Conservation (phyloP, 75 land plant species). For the Adiantum capillusveneris region DNA sequence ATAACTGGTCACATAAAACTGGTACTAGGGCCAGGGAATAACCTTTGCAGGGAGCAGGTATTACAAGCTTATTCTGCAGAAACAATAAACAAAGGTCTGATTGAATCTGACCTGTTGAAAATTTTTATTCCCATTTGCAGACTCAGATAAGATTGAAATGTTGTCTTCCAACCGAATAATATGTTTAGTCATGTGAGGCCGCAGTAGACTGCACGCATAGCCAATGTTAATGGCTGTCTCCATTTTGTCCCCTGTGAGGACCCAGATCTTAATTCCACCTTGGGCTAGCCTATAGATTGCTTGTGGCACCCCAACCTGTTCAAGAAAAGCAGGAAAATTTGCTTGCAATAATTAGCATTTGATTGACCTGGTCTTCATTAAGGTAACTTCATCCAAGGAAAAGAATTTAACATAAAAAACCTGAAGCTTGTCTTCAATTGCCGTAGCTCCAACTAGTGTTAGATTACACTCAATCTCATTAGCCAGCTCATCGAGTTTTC, state of each 20-base stretch:
- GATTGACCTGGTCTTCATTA: too few relatives aligned
- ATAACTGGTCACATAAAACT: too few relatives aligned
- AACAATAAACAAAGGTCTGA: too few relatives aligned
- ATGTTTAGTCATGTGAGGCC: constrained; percentile 12
- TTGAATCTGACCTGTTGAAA: too few relatives aligned
- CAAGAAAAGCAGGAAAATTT: neutral
- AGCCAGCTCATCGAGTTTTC: constrained; percentile 12
- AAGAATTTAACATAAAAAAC: too few relatives aligned
- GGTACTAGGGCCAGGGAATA: too few relatives aligned
- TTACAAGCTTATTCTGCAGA: too few relatives aligned
- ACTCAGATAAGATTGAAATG: neutral
- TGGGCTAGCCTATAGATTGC: constrained; percentile 15
- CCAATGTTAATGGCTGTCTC: constrained; percentile 35
- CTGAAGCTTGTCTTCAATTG: constrained; percentile 44
- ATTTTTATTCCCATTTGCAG: neutral
- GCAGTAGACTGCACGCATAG: constrained; percentile 30
- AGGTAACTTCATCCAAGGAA: too few relatives aligned
- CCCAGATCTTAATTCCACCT: constrained; percentile 37
- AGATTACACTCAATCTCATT: constrained; percentile 27
- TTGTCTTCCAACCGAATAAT: constrained; percentile 15
- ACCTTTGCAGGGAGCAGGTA: too few relatives aligned
- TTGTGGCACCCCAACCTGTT: constrained; percentile 26
- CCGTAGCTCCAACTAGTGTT: constrained; percentile 38
- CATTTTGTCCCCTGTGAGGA: constrained; percentile 33
- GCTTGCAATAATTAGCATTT: too few relatives aligned